phyloP scores from a whole-genome alignment of 2,329 filamentous ascomycete species.

The Zelopaecilomyces penicillatus region DNA sequence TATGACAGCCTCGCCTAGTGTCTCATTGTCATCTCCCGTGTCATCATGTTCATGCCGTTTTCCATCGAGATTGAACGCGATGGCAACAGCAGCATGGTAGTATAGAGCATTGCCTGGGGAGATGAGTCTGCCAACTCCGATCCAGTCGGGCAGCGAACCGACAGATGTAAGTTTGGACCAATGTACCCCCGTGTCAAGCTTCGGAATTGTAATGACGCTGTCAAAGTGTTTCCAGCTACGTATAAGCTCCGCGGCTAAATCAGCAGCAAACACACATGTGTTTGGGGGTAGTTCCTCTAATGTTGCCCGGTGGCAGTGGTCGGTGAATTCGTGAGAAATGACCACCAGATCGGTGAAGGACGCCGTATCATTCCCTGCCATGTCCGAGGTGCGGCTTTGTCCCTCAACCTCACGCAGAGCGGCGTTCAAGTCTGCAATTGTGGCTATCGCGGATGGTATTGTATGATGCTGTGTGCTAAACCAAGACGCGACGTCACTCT shows the following conservation, averaged over 20 bases:
- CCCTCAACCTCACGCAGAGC: constrained; percentile 41
- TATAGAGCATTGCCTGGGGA: constrained; percentile 46
- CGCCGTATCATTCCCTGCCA: neutral
- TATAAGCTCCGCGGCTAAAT: constrained; percentile 49
- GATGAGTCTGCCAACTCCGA: constrained; percentile 51
- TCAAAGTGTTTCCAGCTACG: constrained; percentile 52
- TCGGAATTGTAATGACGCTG: constrained; percentile 40
- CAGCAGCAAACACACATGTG: constrained; percentile 52
- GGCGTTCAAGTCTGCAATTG: constrained; percentile 45
- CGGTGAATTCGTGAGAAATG: constrained; percentile 59
- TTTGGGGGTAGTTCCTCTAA: constrained; percentile 43
- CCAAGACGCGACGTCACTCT: constrained; percentile 55
- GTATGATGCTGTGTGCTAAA: constrained; percentile 59
- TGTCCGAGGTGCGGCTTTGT: neutral
- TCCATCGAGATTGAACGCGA: constrained; percentile 37
- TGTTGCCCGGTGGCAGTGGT: constrained; percentile 58
- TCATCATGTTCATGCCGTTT: neutral
- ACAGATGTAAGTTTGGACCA: constrained; percentile 13
- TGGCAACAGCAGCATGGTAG: constrained; percentile 53
- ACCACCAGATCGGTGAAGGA: constrained; percentile 49
- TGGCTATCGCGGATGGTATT: constrained; percentile 43
- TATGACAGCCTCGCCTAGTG: constrained; percentile 44
- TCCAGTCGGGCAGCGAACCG: constrained; percentile 44
- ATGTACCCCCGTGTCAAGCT: constrained; percentile 26
- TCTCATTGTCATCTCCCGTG: constrained; percentile 5